A percentile compares a stretch with the other conserved stretches of the same genome.
Conservation (phyloP, 305 asterid species). For the Fraxinus sp. region DNA sequence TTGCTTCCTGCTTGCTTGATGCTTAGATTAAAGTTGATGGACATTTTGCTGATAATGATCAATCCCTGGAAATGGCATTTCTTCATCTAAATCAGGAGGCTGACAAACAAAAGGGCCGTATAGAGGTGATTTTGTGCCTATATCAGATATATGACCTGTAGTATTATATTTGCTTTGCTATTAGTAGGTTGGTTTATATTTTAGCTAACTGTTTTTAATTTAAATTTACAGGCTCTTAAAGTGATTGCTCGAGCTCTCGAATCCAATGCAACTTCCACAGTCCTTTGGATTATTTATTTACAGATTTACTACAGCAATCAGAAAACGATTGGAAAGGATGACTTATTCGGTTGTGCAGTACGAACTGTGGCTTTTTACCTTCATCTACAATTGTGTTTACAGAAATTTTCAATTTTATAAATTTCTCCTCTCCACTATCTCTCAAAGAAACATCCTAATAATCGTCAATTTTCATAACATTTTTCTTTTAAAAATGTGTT, state of each 20-base stretch:
- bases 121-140: conserved; percentile 29
- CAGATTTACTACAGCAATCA: conserved; percentile 47
- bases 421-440: background rate
- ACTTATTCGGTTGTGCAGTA: conserved; percentile 46
- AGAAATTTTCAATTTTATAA: background rate
- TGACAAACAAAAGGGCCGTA: conserved; percentile 34
- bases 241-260: conserved; percentile 49
- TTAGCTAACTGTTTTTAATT: conserved; percentile 5
- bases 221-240: conserved; percentile 37
- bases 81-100: conserved; percentile 36
- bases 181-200: conserved; percentile 17
- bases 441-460: background rate
- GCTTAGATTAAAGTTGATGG: conserved; percentile 30
- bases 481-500: background rate
- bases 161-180: conserved; percentile 4
- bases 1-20: conserved; percentile 1
- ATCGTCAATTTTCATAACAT: background rate
- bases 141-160: background rate
- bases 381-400: background rate
- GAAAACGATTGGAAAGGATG: conserved; percentile 41
- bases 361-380: conserved; percentile 14
- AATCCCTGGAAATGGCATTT: conserved; percentile 44
- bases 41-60: conserved; percentile 30
- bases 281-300: conserved; percentile 49
- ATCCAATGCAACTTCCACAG: conserved; percentile 33